A percentile compares a stretch with the other conserved stretches of the same genome.
Evolutionary conservation across 208 protist genomes (phyloP).

Genomic region (Vickermania spadyakhi): DNA sequence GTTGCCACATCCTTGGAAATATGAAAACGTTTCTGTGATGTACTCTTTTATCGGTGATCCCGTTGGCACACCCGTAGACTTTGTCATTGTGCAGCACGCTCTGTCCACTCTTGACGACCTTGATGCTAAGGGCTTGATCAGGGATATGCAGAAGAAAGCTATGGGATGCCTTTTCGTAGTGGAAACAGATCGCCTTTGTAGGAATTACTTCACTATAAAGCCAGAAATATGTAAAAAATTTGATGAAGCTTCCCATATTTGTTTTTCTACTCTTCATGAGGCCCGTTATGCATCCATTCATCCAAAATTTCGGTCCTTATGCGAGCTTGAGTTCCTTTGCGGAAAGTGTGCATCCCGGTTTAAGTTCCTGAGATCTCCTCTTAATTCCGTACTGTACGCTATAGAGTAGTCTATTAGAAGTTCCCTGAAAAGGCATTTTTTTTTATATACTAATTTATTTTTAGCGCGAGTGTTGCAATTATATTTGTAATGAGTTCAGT

Average conservation of each 20-base stretch:
- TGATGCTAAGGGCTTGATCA: conserved; percentile 15
- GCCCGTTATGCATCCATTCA: conserved; percentile 20
- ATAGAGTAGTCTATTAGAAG: conserved; percentile 6
- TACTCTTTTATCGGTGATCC: conserved; percentile 14
- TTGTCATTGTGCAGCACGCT: conserved; percentile 70
- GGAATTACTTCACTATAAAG: conserved; percentile 48
- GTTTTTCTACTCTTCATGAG: conserved; percentile 34
- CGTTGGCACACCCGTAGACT: conserved; percentile 17
- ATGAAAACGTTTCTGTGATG: conserved; percentile 5
- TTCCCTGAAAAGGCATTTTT: not conserved
- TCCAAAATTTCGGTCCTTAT: conserved; percentile 32
- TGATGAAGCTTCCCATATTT: conserved; percentile 25
- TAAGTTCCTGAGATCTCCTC: conserved; percentile 59
- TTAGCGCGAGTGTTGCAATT: not conserved
- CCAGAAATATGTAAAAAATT: conserved; percentile 24
- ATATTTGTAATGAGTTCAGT: not conserved
- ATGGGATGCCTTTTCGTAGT: conserved; percentile 37
- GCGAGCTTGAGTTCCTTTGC: conserved; percentile 23
- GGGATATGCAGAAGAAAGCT: conserved; percentile 3
- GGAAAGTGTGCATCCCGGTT: conserved; percentile 22
- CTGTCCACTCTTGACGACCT: conserved; percentile 26
- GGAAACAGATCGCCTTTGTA: conserved; percentile 59
- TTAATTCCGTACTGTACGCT: conserved; percentile 56
- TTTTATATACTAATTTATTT: conserved; percentile 5
- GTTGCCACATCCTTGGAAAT: not conserved